Evolutionary conservation across 2,329 filamentous ascomycete species (phyloP).

Genomic region (Emydomyces testavorans): DNA sequence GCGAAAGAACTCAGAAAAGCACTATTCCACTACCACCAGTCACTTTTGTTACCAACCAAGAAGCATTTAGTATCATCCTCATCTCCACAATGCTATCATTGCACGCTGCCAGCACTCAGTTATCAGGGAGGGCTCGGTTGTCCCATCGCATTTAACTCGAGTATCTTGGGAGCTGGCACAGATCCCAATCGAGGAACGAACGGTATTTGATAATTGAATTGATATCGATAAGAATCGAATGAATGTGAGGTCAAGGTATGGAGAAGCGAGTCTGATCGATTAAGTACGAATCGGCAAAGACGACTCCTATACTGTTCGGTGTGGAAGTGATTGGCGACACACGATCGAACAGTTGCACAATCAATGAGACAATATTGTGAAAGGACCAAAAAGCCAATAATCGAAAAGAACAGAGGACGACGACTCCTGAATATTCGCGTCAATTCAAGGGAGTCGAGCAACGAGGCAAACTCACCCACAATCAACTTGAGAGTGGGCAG

Average conservation of each 20-base stretch:
- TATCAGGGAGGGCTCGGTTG: background rate
- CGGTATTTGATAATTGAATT: background rate
- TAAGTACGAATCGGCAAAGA: background rate
- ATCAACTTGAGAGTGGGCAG: slow-evolving; percentile 2
- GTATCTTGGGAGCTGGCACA: background rate
- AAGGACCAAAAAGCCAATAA: background rate
- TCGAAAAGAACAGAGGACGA: background rate
- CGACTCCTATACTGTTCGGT: background rate
- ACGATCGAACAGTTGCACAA: background rate
- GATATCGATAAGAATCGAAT: background rate
- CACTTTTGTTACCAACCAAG: slow-evolving; percentile 4
- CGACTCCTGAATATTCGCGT: background rate
- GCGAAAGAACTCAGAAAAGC: background rate
- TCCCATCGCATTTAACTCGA: slow-evolving; percentile 5
- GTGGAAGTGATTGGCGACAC: background rate
- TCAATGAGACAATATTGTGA: background rate
- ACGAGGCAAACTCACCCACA: background rate
- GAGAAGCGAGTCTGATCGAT: background rate
- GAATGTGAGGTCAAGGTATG: background rate
- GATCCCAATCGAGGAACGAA: slow-evolving; percentile 5
- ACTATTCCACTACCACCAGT: slow-evolving; percentile 1
- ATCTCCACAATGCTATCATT: slow-evolving; percentile 6
- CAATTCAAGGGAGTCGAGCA: background rate
- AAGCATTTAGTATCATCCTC: slow-evolving; percentile 5
- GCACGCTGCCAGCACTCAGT: slow-evolving; percentile 10